Base-by-base conservation (phyloP, 345 rosid species). In the Hibiscus trionum region DNA sequence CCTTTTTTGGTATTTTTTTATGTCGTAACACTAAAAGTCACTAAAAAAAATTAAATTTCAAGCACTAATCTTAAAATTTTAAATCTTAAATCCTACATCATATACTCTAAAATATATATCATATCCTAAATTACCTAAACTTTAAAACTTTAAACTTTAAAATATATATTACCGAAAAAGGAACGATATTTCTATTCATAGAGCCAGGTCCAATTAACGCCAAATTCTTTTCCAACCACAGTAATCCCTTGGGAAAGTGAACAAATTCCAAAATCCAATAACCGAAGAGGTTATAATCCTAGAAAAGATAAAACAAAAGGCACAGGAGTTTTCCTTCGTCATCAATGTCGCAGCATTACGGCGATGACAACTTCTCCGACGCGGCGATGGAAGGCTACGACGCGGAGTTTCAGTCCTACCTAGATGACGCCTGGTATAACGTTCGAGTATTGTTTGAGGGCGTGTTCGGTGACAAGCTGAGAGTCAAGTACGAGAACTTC, bases 391-490 rank as follows among this genome's bases (percentile, higher is more conserved):
- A 44, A 53, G 29, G 29, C 8, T 70, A 31, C 69, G 59, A 75
- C 16, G 6, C 46, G 42, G 86, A 86, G 77, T 80, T 79, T 75
- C 80, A 78, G 0, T 39, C 71, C 4, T 11, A 15, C 1, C 1
- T 0, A 0, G 80, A 84, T 73, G 85, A 81, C 19, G 84, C 90
- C 2, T 86, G 88, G 90, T 84, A 84, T 74, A 74, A 53, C 37
- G 86, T 78, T 4, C 31, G 46, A 8, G 10, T 77, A 12, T 7
- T 62, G 10, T 33, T 56, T 2, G 70, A 70, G 11, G 79, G 80
- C 11, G 71, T 75, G 14, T 7, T 2, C 0, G 73, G 79, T 16
- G 75, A 76, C 44, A 65, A 42, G n/a, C 73, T 86, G 58, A 72
- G 31, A 3, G 71, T 83, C 7, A 80, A 73, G 76, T 83, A 49